A percentile compares a stretch with the other conserved stretches of the same genome.
phyloP scores from a whole-genome alignment of 306 rosid genomes.

The Vigna unguiculata region DNA sequence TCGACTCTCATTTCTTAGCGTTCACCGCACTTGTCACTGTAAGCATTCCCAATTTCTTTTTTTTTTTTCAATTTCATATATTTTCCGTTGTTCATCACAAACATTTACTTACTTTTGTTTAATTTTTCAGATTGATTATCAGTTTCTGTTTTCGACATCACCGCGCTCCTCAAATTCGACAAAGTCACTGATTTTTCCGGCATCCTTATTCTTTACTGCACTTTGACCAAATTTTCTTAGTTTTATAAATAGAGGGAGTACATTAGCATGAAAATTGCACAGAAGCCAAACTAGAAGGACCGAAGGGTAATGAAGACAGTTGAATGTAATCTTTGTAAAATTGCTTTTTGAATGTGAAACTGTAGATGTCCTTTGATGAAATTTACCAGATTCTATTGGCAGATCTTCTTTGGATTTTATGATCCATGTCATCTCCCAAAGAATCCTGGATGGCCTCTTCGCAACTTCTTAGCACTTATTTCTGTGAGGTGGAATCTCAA shows the following conservation, averaged over 20 bases:
- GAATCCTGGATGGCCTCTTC: conserved; percentile 97
- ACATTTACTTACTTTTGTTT: not conserved
- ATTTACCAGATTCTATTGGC: conserved; percentile 52
- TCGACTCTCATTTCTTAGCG: conserved; percentile 86
- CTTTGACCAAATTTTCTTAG: not conserved
- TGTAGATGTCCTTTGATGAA: conserved; percentile 37
- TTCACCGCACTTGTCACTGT: conserved; percentile 92
- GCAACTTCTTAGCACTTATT: conserved; percentile 88
- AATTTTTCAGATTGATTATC: conserved; percentile 73
- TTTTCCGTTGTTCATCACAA: not conserved
- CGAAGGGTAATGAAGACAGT: not conserved
- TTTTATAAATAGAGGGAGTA: not conserved
- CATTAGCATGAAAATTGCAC: not conserved
- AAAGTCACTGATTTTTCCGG: too few species aligned
- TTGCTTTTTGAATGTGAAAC: conserved; percentile 36
- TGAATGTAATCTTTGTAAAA: conserved; percentile 16
- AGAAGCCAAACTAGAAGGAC: not conserved
- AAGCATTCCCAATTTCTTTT: not conserved
- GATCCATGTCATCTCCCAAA: conserved; percentile 93
- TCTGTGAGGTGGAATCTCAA: conserved; percentile 79
- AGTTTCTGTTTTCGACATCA: conserved; percentile 69
- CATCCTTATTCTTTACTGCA: too few species aligned
- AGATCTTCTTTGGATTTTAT: conserved; percentile 93
- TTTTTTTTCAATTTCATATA: conserved; percentile 3
- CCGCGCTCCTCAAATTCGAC: too few species aligned